phyloP scores from a whole-genome alignment of 176 grass and related monocot species.

The Zoysia japonica region DNA sequence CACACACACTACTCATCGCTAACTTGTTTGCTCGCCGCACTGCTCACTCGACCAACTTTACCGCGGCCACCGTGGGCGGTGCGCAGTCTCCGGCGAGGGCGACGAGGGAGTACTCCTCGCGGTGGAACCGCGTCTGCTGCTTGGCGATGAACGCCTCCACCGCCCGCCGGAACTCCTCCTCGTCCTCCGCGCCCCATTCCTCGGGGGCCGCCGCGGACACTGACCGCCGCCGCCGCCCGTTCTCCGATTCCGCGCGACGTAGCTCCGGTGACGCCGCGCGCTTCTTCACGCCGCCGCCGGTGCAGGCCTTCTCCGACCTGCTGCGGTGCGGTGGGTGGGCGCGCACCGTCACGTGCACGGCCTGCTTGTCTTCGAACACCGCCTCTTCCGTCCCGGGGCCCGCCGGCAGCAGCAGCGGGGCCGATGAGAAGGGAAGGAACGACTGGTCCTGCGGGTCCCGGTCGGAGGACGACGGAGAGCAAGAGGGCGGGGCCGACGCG shows the following conservation, averaged over 20 bases:
- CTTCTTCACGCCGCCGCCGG: constrained; percentile 23
- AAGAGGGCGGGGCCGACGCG: neutral
- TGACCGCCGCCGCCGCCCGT: constrained; percentile 26
- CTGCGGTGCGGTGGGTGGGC: constrained; percentile 43
- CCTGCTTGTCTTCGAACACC: constrained; percentile 64
- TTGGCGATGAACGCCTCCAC: constrained; percentile 74
- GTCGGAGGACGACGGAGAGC: neutral
- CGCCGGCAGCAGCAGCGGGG: neutral
- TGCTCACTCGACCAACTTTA: constrained; percentile 8
- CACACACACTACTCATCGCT: neutral
- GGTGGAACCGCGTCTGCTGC: constrained; percentile 69
- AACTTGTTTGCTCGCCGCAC: neutral
- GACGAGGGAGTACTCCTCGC: constrained; percentile 58
- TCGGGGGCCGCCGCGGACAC: constrained; percentile 5
- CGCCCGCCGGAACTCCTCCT: constrained; percentile 58
- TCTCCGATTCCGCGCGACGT: constrained; percentile 53
- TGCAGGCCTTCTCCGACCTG: constrained; percentile 48
- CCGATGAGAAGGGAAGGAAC: constrained; percentile 16
- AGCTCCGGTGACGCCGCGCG: constrained; percentile 45
- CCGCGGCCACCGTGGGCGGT: neutral
- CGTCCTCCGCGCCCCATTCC: constrained; percentile 43
- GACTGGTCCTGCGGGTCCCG: neutral
- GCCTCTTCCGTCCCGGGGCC: neutral
- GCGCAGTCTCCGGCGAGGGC: constrained; percentile 21
- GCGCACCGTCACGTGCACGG: constrained; percentile 44